A percentile compares a stretch with the other conserved stretches of the same genome.
Conservation (phyloP, 331 rosid species). For the Spiraea crenata region DNA sequence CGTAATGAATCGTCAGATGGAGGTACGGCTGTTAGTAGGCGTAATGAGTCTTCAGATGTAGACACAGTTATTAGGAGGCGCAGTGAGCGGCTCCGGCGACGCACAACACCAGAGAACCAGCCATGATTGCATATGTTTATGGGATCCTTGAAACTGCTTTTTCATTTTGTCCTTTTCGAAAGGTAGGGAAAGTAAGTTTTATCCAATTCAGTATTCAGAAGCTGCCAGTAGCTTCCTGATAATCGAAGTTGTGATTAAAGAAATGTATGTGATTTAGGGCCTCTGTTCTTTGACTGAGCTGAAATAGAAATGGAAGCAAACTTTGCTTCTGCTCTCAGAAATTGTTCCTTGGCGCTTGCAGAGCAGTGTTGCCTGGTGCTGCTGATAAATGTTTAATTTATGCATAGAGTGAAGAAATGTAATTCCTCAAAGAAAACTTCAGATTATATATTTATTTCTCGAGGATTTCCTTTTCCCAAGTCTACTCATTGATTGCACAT, state of each 20-base stretch:
- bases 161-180: neutral
- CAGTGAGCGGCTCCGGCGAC: conserved; percentile 44
- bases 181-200: conserved; percentile 41
- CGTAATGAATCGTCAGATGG: too few species aligned
- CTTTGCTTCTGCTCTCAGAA: conserved; percentile 17
- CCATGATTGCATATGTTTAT: conserved; percentile 40
- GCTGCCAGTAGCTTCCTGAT: conserved; percentile 13
- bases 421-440: conserved; percentile 26
- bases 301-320: conserved; percentile 15
- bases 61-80: conserved; percentile 29
- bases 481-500: too few species aligned
- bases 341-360: conserved; percentile 28
- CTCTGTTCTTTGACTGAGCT: conserved; percentile 20
- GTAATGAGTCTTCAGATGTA: too few species aligned
- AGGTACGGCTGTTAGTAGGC: too few species aligned
- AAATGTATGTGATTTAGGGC: conserved; percentile 19
- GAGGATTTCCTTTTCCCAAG: too few species aligned
- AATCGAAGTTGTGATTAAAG: conserved; percentile 11
- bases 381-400: conserved; percentile 10
- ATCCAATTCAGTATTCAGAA: conserved; percentile 12
- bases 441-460: conserved; percentile 27
- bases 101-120: conserved; percentile 62
- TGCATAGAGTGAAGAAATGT: conserved; percentile 30
- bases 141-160: conserved; percentile 18
- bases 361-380: conserved; percentile 27